Percentiles rank a stretch among this genome's conserved stretches.
These are phyloP conservation scores for Umbelopsis ramanniana DNA, from an alignment of 192 early-diverging fungal genomes.

Conservation along the genomic window DNA sequence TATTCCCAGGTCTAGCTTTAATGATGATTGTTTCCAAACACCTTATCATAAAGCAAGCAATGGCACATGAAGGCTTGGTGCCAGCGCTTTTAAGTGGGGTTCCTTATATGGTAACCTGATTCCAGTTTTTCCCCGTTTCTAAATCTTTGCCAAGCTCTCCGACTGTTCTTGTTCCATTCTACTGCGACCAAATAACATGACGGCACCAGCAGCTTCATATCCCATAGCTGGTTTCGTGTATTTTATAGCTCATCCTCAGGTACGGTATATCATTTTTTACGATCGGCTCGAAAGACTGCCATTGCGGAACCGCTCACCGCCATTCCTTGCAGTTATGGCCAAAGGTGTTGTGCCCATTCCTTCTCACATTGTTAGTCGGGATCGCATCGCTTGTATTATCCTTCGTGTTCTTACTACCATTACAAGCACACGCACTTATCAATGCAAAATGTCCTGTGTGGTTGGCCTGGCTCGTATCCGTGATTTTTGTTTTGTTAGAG, in stretches of 20 bases:
- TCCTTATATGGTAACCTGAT: neutral
- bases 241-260: slow-evolving; percentile 48
- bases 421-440: slow-evolving; percentile 65
- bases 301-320: neutral
- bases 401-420: slow-evolving; percentile 58
- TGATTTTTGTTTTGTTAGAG: slow-evolving; percentile 67
- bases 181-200: neutral
- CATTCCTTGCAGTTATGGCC: slow-evolving; percentile 43
- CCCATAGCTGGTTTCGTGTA: slow-evolving; percentile 44
- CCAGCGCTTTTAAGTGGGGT: neutral
- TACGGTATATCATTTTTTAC: slow-evolving; percentile 13
- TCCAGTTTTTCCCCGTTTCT: neutral
- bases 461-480: slow-evolving; percentile 62
- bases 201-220: slow-evolving; percentile 30
- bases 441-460: slow-evolving; percentile 53
- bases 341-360: slow-evolving; percentile 55
- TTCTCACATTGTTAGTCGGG: slow-evolving; percentile 52
- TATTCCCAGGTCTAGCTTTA: no score
- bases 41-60: no score
- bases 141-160: neutral
- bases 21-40: no score
- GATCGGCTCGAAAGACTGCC: neutral
- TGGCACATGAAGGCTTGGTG: neutral
- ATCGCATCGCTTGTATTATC: slow-evolving; percentile 50
- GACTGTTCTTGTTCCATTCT: neutral